Evolutionary conservation across 257 asterid genomes (phyloP), one percentile per base, ranked within the genome.

Genomic region (Jacaranda mimosifolia): DNA sequence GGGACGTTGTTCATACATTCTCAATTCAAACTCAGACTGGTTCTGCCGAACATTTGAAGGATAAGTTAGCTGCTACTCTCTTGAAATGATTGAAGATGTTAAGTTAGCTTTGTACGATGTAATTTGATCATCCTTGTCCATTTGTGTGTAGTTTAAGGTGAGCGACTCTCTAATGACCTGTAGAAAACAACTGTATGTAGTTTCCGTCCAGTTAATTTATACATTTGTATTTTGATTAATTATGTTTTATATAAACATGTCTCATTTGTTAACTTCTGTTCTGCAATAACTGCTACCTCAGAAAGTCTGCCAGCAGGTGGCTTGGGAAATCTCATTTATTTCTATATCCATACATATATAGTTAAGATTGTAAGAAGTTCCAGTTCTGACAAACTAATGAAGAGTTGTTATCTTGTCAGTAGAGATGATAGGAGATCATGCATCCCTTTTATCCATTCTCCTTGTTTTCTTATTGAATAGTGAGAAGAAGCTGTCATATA

Each of bases 1-100:
- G 96, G 8, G 89, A 93, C 68, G 91, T 96, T 55, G 88, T 93
- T 78, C 99, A 96, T 73, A 84, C 92, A 15, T 90, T 96, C 81
- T 75, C 94, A 63, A 82, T 96, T 67, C 89, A 85, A 73, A 86
- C 98, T 52, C 89, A 81, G 17, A 82, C 79, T 3, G 92, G 88
- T 35, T 86, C 82, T 9, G 92, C 91, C 6, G 94, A 91, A 67
- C 72, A 77, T 14, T 72, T 93, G 89, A 96, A 91, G 86, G 92
- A 89, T 70, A 89, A 87, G 86, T 82, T 96, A 75, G 57, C 86
- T 82, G 85, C 93, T 76, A 81, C 97, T 72, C 91, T 95, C 51
- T 48, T 72, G 64, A 85, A 89, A 53, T 91, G 81, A 89, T 77
- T n/a, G 5, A 18, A 18, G 7, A 6, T 51, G n/a, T 52, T 7